Evolutionary conservation across 225 moss, liverwort and hornwort genomes (phyloP).

Genomic region (Climacium dendroides): DNA sequence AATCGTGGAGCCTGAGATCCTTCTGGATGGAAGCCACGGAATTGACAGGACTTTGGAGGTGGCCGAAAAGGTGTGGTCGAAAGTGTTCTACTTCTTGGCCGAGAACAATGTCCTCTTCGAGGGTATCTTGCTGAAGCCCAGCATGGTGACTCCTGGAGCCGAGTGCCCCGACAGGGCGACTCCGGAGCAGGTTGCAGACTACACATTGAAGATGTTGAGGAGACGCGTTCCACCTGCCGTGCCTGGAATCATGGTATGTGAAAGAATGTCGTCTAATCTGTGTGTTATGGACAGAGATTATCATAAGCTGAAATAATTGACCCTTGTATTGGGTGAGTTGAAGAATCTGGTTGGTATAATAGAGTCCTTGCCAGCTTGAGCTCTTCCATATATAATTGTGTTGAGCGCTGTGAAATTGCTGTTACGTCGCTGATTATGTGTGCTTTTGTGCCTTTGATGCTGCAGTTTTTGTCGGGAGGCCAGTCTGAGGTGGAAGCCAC

Average conservation of each 20-base stretch:
- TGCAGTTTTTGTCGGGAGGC: constrained; percentile 49
- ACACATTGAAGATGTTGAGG: constrained; percentile 44
- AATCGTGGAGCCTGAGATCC: constrained; percentile 46
- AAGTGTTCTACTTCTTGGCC: constrained; percentile 46
- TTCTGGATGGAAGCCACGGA: constrained; percentile 45
- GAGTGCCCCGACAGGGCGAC: constrained; percentile 40
- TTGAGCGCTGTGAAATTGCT: neutral
- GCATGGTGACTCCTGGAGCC: constrained; percentile 59
- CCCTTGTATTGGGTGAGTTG: neutral
- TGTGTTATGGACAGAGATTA: neutral
- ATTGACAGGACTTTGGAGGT: constrained; percentile 46
- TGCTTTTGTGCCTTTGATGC: neutral
- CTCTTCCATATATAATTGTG: neutral
- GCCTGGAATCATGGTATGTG: constrained; percentile 45
- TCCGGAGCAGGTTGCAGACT: constrained; percentile 51
- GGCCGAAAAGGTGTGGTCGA: constrained; percentile 49
- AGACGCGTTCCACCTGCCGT: constrained; percentile 50
- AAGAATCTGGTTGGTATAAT: neutral
- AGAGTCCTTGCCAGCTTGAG: neutral
- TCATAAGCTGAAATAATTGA: neutral
- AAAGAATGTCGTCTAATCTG: neutral
- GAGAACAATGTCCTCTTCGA: constrained; percentile 49
- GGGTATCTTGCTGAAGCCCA: constrained; percentile 52
- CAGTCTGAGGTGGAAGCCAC: constrained; percentile 61
- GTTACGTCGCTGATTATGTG: neutral